Base-by-base conservation (phyloP, 352 stramenopile species). In the Globisporangium echinulatum region DNA sequence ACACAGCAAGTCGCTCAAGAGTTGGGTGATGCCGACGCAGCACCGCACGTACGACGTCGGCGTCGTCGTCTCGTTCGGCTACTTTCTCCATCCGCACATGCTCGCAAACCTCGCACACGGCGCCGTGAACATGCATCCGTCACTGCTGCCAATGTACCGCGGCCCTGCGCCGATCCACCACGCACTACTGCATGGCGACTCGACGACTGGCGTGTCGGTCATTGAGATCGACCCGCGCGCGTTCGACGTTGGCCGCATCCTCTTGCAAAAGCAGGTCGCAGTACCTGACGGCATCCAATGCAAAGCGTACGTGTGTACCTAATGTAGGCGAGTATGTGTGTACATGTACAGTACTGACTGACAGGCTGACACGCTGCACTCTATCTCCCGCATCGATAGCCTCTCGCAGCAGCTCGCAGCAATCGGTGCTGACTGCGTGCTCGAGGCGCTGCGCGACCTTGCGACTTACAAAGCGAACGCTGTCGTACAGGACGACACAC, bases 61-160 rank as follows among this genome's bases (percentile, higher is more conserved):
- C 7, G 85, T 96, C 2, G 87, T 96, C 43, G 86, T 95, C n/a
- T 95, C 85, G 3, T 96, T 96, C 57, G 87, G 87, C 8, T 94
- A 94, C 71, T 92, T 92, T 46, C 56, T 93, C 53, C 79, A 93
- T 59, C 75, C 79, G 49, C 79, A 91, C 55, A 76, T 96, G 74
- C 70, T 95, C 9, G 69, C 67, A 13, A 73, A 79, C 8, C 61
- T 95, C 19, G 43, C 73, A 14, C 67, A 88, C 47, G 85, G 87
- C 6, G 85, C 86, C 25, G 88, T 96, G 61, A 96, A 96, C 63
- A 91, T 96, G 84, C 87, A 96, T 53, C 87, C 87, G 43, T 95
- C 85, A 37, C 62, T 96, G 17, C 58, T 96, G 50, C 87, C 87
- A 49, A 90, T 90, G 72, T 95, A 96, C 58, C 84, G 87, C 10